A percentile compares a stretch with the other conserved stretches of the same genome.
phyloP scores from a whole-genome alignment of 2,329 filamentous ascomycete genomes.

The Aspergillus sp. region DNA sequence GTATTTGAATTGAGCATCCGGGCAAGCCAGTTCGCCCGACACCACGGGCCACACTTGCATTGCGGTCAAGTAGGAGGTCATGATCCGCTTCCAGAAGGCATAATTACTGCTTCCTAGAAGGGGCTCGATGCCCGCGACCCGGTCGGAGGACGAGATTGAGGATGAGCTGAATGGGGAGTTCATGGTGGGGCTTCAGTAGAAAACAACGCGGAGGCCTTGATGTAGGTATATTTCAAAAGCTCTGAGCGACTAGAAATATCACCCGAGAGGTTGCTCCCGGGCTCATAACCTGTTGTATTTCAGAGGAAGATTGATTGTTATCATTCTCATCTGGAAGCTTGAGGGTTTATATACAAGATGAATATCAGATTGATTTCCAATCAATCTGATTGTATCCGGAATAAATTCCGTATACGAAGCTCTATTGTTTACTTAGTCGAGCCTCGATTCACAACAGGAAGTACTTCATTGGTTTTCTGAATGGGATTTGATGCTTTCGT shows the following conservation, averaged over 20 bases:
- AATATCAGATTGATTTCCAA: no score
- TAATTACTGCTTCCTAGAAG: slow-evolving; percentile 1
- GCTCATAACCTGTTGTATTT: neutral
- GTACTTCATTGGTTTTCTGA: no score
- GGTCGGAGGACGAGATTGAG: neutral
- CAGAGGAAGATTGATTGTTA: neutral
- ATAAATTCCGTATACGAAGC: no score
- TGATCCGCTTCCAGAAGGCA: slow-evolving; percentile 1
- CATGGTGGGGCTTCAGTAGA: neutral
- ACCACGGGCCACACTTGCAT: neutral
- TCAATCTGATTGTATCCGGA: no score
- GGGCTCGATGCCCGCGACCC: neutral
- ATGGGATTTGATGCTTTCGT: no score
- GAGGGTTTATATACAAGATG: no score
- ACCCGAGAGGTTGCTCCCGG: neutral
- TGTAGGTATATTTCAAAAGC: slow-evolving; percentile 1
- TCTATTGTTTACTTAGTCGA: no score
- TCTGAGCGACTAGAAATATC: neutral
- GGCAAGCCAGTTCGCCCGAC: neutral
- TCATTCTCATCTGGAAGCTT: neutral
- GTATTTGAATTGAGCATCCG: no score
- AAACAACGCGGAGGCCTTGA: neutral
- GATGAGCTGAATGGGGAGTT: neutral
- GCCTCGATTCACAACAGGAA: no score
- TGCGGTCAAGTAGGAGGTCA: neutral